phyloP scores from a whole-genome alignment of 441 rosid species.

The Aleurites moluccanus region DNA sequence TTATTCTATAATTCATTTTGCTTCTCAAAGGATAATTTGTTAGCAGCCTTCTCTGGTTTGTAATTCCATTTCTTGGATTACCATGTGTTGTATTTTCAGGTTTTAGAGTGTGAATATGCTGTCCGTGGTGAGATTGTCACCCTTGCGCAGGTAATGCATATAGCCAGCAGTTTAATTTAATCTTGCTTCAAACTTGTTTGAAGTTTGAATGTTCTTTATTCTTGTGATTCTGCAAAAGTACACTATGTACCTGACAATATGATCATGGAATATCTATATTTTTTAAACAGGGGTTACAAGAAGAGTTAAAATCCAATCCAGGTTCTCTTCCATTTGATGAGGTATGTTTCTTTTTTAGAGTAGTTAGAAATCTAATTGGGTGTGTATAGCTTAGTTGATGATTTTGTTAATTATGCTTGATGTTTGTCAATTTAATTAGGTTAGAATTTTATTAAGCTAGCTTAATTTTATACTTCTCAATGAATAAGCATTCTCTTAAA shows the following conservation, averaged over 20 bases:
- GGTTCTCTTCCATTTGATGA: slow-evolving; percentile 78
- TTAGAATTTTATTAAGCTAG: not conserved
- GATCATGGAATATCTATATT: not conserved
- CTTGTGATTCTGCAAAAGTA: not conserved
- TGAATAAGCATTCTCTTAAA: not conserved
- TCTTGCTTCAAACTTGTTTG: not conserved
- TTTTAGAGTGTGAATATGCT: slow-evolving; percentile 87
- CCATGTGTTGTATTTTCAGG: slow-evolving; percentile 37
- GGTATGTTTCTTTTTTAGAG: slow-evolving; percentile 37
- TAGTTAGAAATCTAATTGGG: not conserved
- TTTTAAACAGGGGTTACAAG: slow-evolving; percentile 60
- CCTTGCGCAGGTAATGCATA: slow-evolving; percentile 71
- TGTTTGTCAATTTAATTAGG: not conserved
- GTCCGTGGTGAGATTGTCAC: slow-evolving; percentile 95
- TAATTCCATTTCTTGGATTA: not conserved
- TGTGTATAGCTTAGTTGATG: not conserved
- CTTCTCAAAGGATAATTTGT: slow-evolving; percentile 4
- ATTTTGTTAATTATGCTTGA: not conserved
- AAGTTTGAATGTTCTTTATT: not conserved
- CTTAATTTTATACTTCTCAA: not conserved
- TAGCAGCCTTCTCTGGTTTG: not conserved
- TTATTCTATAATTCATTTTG: not conserved
- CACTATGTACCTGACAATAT: not conserved
- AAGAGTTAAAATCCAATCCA: slow-evolving; percentile 65
- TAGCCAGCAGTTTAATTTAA: not conserved